Evolutionary conservation across 2,329 filamentous ascomycete genomes (phyloP), one percentile per base, ranked within the genome.

Genomic region (Parastagonospora avenae): DNA sequence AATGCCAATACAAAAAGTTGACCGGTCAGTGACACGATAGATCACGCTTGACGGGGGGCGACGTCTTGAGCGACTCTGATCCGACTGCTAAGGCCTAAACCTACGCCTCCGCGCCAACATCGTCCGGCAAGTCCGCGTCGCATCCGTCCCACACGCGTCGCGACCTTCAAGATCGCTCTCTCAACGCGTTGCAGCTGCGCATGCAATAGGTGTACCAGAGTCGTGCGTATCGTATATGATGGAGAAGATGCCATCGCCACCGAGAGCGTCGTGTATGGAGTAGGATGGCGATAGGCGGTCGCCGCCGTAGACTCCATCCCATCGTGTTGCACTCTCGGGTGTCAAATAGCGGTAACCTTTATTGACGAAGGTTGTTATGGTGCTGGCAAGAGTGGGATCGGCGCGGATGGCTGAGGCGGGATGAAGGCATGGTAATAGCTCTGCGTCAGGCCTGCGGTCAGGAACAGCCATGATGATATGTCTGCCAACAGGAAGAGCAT

Each of bases 331-430:
- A 30, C 48, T 45, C 4, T 46, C 31, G n/a, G 42, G 39, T 10
- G 41, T 9, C 16, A 46, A 36, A 31, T 51, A 51, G 28, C 42
- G 38, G 27, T 52, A 55, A 1, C 53, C 49, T 44, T 52, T 29
- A 31, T 52, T 55, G 10, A 52, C 42, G n/a, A 55, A 47, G 11
- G 24, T 11, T 35, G 46, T 49, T 15, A 52, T 36, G 11, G 12
- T 43, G 24, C 27, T 31, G 15, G 35, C 42, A 4, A 55, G 38
- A 19, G 15, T 8, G 16, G 46, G 35, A n/a, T 44, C 40, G n/a
- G 35, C 19, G 36, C 43, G 41, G 14, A 54, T 43, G 6, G 37
- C 29, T 12, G 48, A 46, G 12, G 35, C 33, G 30, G 37, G 15
- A 24, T 52, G 42, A 27, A 55, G 48, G 38, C 43, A 46, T 7